A percentile compares a stretch with the other conserved stretches of the same genome.
Evolutionary conservation across 192 early-diverging fungal genomes (phyloP).

Genomic region (Coemansia sp.): DNA sequence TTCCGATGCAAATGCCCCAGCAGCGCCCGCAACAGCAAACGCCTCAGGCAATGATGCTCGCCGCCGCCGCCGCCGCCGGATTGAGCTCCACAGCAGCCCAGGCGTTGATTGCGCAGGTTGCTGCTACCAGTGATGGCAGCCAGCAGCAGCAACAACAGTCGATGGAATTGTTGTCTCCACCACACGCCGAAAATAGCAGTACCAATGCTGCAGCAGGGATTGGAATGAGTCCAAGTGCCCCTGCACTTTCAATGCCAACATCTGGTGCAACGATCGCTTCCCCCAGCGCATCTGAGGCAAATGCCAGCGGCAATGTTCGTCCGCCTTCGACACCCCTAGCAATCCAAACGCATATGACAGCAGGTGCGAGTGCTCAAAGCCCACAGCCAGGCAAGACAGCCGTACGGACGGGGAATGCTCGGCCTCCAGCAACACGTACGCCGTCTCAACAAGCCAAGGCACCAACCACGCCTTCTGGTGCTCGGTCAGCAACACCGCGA

Average conservation of each 20-base stretch:
- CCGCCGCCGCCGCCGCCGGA: conserved; percentile 36
- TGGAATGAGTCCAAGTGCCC: not conserved
- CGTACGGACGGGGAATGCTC: not conserved
- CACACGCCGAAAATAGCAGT: not conserved
- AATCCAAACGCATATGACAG: not conserved
- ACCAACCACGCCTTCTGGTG: not conserved
- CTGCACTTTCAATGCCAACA: not conserved
- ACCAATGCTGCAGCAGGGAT: not conserved
- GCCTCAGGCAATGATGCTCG: conserved; percentile 48
- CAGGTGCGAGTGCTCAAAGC: not conserved
- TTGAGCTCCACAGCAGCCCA: conserved; percentile 34
- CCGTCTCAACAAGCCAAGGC: not conserved
- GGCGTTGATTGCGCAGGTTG: conserved; percentile 42
- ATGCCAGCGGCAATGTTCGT: not conserved
- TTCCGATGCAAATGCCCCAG: conserved; percentile 11
- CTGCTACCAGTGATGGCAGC: conserved; percentile 26
- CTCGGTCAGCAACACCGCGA: not conserved
- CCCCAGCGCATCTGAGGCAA: not conserved
- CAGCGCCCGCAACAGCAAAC: conserved; percentile 24
- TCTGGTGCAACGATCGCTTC: not conserved
- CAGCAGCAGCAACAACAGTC: conserved; percentile 19
- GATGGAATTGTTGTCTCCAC: not conserved
- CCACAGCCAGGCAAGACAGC: not conserved
- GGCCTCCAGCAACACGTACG: conserved; percentile 2
- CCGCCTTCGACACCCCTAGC: not conserved